Evolutionary conservation across 2,329 filamentous ascomycete species (phyloP), one percentile per base, ranked within the genome.

Genomic region (Blastomyces silverae): DNA sequence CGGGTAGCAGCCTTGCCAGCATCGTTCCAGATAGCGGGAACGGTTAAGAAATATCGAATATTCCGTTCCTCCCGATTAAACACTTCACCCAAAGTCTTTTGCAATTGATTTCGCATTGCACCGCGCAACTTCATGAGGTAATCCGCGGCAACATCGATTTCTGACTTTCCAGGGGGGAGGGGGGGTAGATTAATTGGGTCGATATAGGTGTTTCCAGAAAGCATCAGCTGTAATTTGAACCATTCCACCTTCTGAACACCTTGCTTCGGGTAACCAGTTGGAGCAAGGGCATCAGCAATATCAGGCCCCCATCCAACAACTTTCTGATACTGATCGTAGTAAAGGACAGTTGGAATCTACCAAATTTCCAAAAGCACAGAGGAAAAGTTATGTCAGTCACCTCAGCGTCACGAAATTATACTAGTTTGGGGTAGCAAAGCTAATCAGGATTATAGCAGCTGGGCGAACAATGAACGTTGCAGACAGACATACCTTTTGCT

Each of bases 1-100:
- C 94, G 87, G 17, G 94, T 97, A 50, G 94, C 94, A 65, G 94
- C 94, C 81, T 99, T 99, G 71, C 92, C 94, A 57, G 94, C 93
- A 80, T 97, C 94, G 77, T 97, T 97, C 94, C 94, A 97, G 71
- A 99, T 97, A 71, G 94, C 94, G 25, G 94, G 94, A n/a, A 99
- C 94, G 2, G 94, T 99, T 71, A 99, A 82, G 78, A 97, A 97
- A 79, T 97, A 97, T 71, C 91, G 87, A 72, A 97, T 99, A 78
- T 97, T 97, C 73, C 93, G 89, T 82, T 97, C 94, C 81, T 97
- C 94, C 78, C 94, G 85, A 79, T 95, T 96, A 79, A 97, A 99
- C 0, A 99, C 94, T 76, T 97, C 94, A 64, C 94, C 94, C 39
- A 97, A 83, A 1, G 92, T 96, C 85, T 97, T 97, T 77, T 96